A percentile compares a stretch with the other conserved stretches of the same genome.
Conservation (phyloP, 208 protist species). For the Porcisia hertigi region DNA sequence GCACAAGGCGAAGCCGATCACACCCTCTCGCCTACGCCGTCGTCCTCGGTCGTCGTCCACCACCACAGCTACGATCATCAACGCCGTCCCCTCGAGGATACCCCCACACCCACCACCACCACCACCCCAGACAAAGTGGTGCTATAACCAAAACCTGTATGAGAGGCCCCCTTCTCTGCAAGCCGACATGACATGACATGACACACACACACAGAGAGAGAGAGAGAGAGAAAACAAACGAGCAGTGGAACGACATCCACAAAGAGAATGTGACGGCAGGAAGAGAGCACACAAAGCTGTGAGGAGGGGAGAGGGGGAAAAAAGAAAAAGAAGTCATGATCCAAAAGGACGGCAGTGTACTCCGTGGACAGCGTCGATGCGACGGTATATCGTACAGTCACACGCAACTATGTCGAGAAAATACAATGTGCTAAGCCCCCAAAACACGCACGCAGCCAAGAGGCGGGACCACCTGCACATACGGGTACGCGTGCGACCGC, state of each 20-base stretch:
- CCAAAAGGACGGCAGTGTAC: background rate
- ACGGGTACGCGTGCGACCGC: slow-evolving; percentile 79
- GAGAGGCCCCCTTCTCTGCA: too few species aligned
- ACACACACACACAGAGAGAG: background rate
- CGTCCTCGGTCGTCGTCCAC: too few species aligned
- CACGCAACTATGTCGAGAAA: background rate
- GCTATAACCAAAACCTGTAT: too few species aligned
- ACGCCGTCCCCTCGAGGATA: too few species aligned
- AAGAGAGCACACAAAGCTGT: too few species aligned
- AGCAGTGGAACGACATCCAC: background rate
- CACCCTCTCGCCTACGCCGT: too few species aligned
- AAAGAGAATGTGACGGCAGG: background rate
- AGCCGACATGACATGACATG: background rate
- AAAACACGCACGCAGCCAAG: slow-evolving; percentile 61
- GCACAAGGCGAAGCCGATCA: too few species aligned
- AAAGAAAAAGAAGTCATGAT: background rate
- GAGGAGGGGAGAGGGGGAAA: background rate
- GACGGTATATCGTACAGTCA: too few species aligned
- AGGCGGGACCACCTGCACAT: slow-evolving; percentile 75
- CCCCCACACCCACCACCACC: background rate
- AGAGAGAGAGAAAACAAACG: background rate
- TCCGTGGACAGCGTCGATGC: too few species aligned
- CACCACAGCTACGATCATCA: too few species aligned
- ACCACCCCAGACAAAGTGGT: too few species aligned
- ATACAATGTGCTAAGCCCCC: slow-evolving; percentile 3